These are phyloP conservation scores for Wallacemonas sp. DNA, from an alignment of 208 protist species.

Conservation along the genomic window DNA sequence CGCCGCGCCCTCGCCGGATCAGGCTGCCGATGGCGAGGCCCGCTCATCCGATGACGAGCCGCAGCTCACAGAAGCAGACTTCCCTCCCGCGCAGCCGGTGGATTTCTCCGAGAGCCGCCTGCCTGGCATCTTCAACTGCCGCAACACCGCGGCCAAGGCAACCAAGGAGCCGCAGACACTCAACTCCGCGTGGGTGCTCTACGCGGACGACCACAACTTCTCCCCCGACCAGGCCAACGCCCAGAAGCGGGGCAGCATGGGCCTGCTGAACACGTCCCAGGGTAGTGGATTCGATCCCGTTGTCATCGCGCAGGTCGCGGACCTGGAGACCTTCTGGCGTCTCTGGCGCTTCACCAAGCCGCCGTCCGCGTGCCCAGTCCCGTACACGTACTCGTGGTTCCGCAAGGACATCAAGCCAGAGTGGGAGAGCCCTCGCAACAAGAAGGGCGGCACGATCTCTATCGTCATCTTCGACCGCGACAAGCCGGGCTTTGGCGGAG, in stretches of 20 bases:
- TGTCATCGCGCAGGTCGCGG: slow-evolving; percentile 62
- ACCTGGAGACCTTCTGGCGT: slow-evolving; percentile 82
- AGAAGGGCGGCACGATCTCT: slow-evolving; percentile 80
- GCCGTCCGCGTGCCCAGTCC: slow-evolving; percentile 49
- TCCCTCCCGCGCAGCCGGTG: slow-evolving; percentile 33
- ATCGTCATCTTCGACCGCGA: slow-evolving; percentile 85
- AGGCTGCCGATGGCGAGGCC: slow-evolving; percentile 7
- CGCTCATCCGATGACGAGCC: slow-evolving; percentile 20
- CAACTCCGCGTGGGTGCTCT: slow-evolving; percentile 76
- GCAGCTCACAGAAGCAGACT: slow-evolving; percentile 32
- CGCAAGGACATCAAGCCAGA: slow-evolving; percentile 79
- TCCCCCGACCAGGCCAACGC: neutral
- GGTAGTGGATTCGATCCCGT: slow-evolving; percentile 59
- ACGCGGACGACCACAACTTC: slow-evolving; percentile 74
- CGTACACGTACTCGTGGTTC: slow-evolving; percentile 90
- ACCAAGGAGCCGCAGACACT: slow-evolving; percentile 53
- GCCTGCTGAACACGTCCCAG: slow-evolving; percentile 8
- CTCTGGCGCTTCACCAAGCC: slow-evolving; percentile 76
- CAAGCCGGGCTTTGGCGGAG: slow-evolving; percentile 56
- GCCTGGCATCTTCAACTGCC: slow-evolving; percentile 57
- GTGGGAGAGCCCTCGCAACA: slow-evolving; percentile 87
- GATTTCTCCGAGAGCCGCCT: slow-evolving; percentile 57
- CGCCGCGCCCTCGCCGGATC: slow-evolving; percentile 6
- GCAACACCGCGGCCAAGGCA: slow-evolving; percentile 56
- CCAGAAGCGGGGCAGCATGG: slow-evolving; percentile 8